Percentiles rank a stretch among this genome's conserved stretches.
Evolutionary conservation across 2,329 filamentous ascomycete species (phyloP).

Genomic region (Cladophialophora chaetospira): DNA sequence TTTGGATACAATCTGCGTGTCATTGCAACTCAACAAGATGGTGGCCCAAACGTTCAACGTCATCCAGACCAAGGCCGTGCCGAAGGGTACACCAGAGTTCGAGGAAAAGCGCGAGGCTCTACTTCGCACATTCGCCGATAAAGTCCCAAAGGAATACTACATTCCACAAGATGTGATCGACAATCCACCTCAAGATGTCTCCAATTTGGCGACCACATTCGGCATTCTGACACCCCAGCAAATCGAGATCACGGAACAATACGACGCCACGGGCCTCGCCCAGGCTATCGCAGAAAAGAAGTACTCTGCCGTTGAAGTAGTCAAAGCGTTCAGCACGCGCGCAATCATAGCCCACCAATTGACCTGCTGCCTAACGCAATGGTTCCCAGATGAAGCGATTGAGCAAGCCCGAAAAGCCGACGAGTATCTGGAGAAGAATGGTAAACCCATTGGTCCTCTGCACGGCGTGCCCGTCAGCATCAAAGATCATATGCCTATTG

Average conservation of each 20-base stretch:
- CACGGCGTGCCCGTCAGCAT: slow-evolving; percentile 63
- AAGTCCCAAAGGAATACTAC: slow-evolving; percentile 50
- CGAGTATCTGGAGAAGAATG: slow-evolving; percentile 42
- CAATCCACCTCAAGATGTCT: slow-evolving; percentile 39
- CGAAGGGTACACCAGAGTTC: slow-evolving; percentile 21
- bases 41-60: slow-evolving; percentile 14
- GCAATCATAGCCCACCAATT: slow-evolving; percentile 44
- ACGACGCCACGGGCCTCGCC: slow-evolving; percentile 46
- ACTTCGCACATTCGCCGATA: slow-evolving; percentile 16
- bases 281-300: slow-evolving; percentile 36
- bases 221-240: slow-evolving; percentile 50
- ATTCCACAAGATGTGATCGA: slow-evolving; percentile 36
- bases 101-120: slow-evolving; percentile 20
- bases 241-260: slow-evolving; percentile 52
- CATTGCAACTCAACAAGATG: slow-evolving; percentile 19
- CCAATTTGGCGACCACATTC: slow-evolving; percentile 52
- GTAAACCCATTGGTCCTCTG: slow-evolving; percentile 56
- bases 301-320: slow-evolving; percentile 36
- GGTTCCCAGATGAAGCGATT: slow-evolving; percentile 54
- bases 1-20: too few species aligned
- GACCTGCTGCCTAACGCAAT: slow-evolving; percentile 52
- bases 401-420: slow-evolving; percentile 53
- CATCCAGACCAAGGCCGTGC: slow-evolving; percentile 16
- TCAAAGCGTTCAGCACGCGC: slow-evolving; percentile 46
- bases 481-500: slow-evolving; percentile 49